Evolutionary conservation across 768 basidiomycete species (phyloP), one percentile per base, ranked within the genome.

Genomic region (Boletellus ananiceps): DNA sequence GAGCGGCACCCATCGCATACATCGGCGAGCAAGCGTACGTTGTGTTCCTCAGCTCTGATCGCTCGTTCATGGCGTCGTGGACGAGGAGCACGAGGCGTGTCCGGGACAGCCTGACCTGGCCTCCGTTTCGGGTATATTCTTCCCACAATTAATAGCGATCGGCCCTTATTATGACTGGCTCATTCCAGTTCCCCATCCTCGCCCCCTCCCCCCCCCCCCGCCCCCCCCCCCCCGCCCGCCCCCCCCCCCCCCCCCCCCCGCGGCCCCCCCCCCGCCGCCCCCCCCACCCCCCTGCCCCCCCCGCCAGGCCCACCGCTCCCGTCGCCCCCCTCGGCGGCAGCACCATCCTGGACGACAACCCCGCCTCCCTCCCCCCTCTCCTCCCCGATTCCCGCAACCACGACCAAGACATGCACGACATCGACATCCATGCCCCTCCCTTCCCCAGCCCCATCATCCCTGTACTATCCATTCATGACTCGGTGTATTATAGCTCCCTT

Each of bases 391-490:
- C 18, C 37, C 42, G 29, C 49, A 41, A 29, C 55, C 51, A 62
- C 23, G 64, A 67, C 56, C 49, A 63, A 11, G 60, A 67, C 65
- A 38, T 57, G 35, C 57, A 64, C 52, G 68, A 68, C 66, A 63
- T 68, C 56, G 49, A 58, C 66, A 56, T 69, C 55, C 65, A 67
- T 44, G 54, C 47, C 54, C 18, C 54, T 40, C 47, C 56, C 25
- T 69, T 66, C 41, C 8, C 54, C 41, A 16, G 31, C 31, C 11
- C 51, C 50, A 54, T 62, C 50, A 46, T 62, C 35, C 35, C 59
- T 66, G 68, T 66, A 68, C 62, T 66, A 66, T 68, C 66, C 46
- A 55, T 66, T 56, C 67, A 62, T 42, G 67, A 62, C 49, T 8
- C 47, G 4, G 35, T 68, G 64, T 68, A 68, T 68, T 68, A 68